phyloP scores from a whole-genome alignment of 1,284 basidiomycete species.

The Cutaneotrichosporon cutaneum region DNA sequence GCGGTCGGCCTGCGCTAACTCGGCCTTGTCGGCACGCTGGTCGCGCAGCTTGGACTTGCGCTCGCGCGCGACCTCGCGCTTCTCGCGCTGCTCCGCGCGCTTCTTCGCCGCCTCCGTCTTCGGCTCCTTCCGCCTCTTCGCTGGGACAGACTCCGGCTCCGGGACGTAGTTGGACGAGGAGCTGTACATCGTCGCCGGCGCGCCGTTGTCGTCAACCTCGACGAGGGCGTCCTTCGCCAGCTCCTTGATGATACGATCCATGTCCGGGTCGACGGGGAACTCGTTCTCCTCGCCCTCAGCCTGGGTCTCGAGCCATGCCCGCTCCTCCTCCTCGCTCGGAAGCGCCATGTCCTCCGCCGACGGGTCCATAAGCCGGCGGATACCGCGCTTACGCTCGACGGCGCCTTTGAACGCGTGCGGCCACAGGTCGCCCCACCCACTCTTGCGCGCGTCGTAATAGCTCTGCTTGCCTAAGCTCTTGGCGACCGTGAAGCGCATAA shows the following conservation, averaged over 20 bases:
- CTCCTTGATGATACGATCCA: constrained; percentile 3
- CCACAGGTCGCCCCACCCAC: constrained; percentile 90
- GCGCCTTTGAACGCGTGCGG: constrained; percentile 77
- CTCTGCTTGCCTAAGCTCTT: constrained; percentile 90
- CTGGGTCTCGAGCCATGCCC: neutral
- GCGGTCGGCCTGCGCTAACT: neutral
- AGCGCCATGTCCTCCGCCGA: constrained; percentile 2
- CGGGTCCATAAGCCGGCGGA: constrained; percentile 36
- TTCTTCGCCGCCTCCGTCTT: neutral
- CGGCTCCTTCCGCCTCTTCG: neutral
- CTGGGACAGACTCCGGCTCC: neutral
- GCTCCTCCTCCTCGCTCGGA: constrained; percentile 15
- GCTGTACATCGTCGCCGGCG: neutral
- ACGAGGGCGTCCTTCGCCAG: constrained; percentile 2
- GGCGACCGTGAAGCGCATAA: constrained; percentile 78
- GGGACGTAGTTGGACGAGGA: neutral
- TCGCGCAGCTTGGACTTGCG: constrained; percentile 1
- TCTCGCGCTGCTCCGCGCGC: neutral
- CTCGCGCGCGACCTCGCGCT: constrained; percentile 2
- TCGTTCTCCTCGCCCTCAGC: neutral
- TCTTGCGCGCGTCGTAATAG: constrained; percentile 93
- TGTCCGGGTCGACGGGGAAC: constrained; percentile 1
- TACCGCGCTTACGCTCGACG: constrained; percentile 59
- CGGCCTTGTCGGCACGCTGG: neutral
- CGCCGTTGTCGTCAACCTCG: neutral